phyloP scores from a whole-genome alignment of 202 grass and related monocot genomes.

The Schoenoplectus triqueter region DNA sequence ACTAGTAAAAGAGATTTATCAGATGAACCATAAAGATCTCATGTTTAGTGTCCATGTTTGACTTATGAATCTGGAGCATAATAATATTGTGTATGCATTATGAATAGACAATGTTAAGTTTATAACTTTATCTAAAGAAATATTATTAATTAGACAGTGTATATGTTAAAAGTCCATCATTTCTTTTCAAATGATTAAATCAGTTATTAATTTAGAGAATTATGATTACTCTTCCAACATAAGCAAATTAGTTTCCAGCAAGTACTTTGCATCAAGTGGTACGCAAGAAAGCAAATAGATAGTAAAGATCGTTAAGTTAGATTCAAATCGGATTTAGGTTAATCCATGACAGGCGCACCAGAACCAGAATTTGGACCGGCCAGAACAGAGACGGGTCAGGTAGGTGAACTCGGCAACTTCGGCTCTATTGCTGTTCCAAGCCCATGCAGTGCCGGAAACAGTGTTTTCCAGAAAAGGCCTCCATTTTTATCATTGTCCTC shows the following conservation, averaged over 20 bases:
- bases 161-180: neutral
- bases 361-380: slow-evolving; percentile 11
- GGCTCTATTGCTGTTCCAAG: neutral
- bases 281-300: slow-evolving; percentile 1
- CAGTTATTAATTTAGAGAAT: slow-evolving; percentile 10
- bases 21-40: slow-evolving; percentile 6
- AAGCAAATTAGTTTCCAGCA: slow-evolving; percentile 4
- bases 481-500: slow-evolving; percentile 35
- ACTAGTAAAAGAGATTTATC: neutral
- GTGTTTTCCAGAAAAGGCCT: slow-evolving; percentile 34
- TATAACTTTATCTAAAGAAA: slow-evolving; percentile 16
- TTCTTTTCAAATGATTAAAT: neutral
- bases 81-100: neutral
- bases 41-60: neutral
- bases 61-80: neutral
- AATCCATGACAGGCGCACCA: neutral
- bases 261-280: neutral
- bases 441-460: slow-evolving; percentile 27
- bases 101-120: neutral
- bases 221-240: neutral
- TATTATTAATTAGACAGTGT: neutral
- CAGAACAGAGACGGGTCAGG: slow-evolving; percentile 30
- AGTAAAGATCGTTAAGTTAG: slow-evolving; percentile 16
- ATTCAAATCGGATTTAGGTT: neutral
- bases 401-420: slow-evolving; percentile 16